Evolutionary conservation across 2,329 filamentous ascomycete species (phyloP).

Genomic region (Reticulascus tulasneorum): DNA sequence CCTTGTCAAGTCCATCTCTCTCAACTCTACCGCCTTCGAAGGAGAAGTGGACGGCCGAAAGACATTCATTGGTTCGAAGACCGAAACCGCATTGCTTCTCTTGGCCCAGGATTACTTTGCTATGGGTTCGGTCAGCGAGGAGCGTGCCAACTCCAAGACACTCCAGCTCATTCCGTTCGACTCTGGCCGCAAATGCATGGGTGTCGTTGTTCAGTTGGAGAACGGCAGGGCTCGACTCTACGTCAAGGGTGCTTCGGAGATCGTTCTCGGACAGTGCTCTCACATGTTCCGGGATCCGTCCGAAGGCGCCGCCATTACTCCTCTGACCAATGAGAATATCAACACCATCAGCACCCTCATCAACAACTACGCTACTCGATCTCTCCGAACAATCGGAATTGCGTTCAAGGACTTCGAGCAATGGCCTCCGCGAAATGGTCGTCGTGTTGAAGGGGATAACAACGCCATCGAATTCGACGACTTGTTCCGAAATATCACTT

Average conservation of each 20-base stretch:
- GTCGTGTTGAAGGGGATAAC: constrained; percentile 49
- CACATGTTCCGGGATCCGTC: constrained; percentile 48
- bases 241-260: constrained; percentile 63
- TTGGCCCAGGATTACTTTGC: constrained; percentile 64
- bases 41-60: constrained; percentile 63
- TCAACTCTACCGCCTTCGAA: constrained; percentile 74
- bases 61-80: constrained; percentile 73
- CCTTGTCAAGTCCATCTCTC: constrained; percentile 55
- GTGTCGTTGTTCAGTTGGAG: constrained; percentile 49
- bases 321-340: constrained; percentile 49
- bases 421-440: constrained; percentile 71
- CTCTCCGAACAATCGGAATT: constrained; percentile 79
- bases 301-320: constrained; percentile 33
- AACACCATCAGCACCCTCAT: constrained; percentile 63
- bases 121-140: constrained; percentile 61
- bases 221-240: constrained; percentile 52
- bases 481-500: constrained; percentile 63
- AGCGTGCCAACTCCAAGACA: constrained; percentile 56
- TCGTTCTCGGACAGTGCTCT: constrained; percentile 54
- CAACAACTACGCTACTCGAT: constrained; percentile 71
- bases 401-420: constrained; percentile 78
- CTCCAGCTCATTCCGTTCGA: constrained; percentile 72
- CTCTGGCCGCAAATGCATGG: constrained; percentile 71
- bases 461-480: constrained; percentile 63
- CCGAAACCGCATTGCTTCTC: constrained; percentile 69